These are phyloP conservation scores for Aquilaria sinensis DNA, from an alignment of 345 rosid genomes.

Conservation along the genomic window DNA sequence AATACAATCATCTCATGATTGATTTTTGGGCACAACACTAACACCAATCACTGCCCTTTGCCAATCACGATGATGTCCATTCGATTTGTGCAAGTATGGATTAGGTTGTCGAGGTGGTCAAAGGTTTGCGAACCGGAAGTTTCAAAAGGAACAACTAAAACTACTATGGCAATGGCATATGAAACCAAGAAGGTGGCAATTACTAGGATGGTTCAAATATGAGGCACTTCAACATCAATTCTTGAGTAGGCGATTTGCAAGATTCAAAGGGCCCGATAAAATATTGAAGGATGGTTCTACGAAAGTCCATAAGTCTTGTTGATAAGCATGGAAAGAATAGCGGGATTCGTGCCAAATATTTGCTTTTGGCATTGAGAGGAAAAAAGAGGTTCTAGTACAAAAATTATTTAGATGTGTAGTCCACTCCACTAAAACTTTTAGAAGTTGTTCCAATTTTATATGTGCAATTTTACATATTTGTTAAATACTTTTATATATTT, in stretches of 20 bases:
- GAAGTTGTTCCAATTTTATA: too few relatives aligned
- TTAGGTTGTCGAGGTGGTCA: slow-evolving; percentile 94
- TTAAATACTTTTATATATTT: too few relatives aligned
- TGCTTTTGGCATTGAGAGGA: not conserved
- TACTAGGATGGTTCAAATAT: slow-evolving; percentile 51
- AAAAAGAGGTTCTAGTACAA: not conserved
- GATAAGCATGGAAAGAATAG: not conserved
- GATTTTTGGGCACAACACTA: too few relatives aligned
- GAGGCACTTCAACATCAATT: slow-evolving; percentile 49
- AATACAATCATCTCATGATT: too few relatives aligned
- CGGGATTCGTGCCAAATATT: too few relatives aligned
- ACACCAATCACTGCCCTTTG: too few relatives aligned
- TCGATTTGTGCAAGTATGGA: slow-evolving; percentile 54
- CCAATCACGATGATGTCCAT: not conserved
- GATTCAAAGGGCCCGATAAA: slow-evolving; percentile 28
- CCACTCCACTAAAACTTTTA: too few relatives aligned
- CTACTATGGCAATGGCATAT: slow-evolving; percentile 70
- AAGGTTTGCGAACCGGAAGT: slow-evolving; percentile 84
- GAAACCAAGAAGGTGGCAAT: slow-evolving; percentile 66
- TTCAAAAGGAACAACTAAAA: slow-evolving; percentile 77
- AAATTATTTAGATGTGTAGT: too few relatives aligned
- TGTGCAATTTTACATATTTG: too few relatives aligned
- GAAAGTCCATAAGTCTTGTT: slow-evolving; percentile 20
- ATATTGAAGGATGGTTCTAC: slow-evolving; percentile 19
- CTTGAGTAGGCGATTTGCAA: slow-evolving; percentile 41